These are phyloP conservation scores for Peniophora sp. DNA, from an alignment of 1,284 basidiomycete species.

Conservation along the genomic window DNA sequence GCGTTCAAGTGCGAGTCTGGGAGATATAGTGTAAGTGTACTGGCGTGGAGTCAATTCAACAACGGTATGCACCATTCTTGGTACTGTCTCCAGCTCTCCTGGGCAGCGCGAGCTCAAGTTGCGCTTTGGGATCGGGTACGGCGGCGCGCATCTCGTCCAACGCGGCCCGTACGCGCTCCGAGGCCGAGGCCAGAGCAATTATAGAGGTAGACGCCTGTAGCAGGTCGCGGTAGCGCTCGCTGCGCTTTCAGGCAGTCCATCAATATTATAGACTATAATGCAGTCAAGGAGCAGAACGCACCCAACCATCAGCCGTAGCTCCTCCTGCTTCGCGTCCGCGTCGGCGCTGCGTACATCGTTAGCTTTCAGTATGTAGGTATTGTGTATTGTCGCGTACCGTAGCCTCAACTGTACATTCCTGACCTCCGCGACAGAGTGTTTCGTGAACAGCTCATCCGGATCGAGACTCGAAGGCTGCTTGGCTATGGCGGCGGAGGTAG, in stretches of 20 bases:
- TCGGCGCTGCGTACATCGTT: conserved; percentile 46
- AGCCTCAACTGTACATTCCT: conserved; percentile 65
- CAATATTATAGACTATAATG: conserved; percentile 11
- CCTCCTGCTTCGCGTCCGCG: conserved; percentile 86
- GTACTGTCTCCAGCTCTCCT: conserved; percentile 31
- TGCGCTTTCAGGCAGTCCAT: conserved; percentile 46
- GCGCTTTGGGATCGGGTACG: conserved; percentile 34
- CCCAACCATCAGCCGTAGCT: conserved; percentile 93
- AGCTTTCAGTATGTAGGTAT: background rate
- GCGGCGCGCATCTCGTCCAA: conserved; percentile 51
- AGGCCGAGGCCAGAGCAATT: conserved; percentile 63
- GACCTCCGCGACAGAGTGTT: conserved; percentile 69
- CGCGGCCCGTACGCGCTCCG: conserved; percentile 50
- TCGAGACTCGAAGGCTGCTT: conserved; percentile 30
- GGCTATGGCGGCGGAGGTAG: background rate
- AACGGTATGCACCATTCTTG: conserved; percentile 36
- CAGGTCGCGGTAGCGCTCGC: conserved; percentile 91
- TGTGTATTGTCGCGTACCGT: conserved; percentile 34
- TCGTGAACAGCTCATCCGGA: conserved; percentile 77
- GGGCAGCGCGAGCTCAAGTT: conserved; percentile 29
- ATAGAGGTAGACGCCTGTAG: conserved; percentile 88
- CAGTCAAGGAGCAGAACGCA: conserved; percentile 39
- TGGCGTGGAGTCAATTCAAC: background rate
- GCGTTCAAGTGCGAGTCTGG: conserved; percentile 61
- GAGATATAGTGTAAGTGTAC: background rate